Evolutionary conservation across 2,329 filamentous ascomycete genomes (phyloP).

Genomic region (Ophiognomonia clavigignenti-juglandacearum): DNA sequence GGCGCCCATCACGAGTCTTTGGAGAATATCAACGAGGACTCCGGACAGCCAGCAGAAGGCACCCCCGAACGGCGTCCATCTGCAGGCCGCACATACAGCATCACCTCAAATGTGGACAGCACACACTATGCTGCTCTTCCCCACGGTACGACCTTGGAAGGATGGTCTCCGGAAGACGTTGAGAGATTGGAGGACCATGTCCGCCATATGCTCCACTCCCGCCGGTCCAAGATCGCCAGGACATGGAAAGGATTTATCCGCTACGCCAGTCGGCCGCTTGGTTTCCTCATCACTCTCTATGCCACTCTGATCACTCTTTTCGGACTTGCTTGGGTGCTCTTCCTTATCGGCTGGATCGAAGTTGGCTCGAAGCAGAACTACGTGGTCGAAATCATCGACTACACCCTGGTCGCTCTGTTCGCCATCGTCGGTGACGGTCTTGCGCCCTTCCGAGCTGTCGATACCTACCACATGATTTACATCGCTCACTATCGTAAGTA

Average conservation of each 20-base stretch:
- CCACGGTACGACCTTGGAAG: slow-evolving; percentile 65
- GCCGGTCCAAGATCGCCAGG: slow-evolving; percentile 73
- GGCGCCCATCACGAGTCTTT: slow-evolving; percentile 19
- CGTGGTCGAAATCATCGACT: slow-evolving; percentile 65
- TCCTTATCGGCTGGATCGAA: slow-evolving; percentile 86
- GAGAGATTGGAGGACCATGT: slow-evolving; percentile 79
- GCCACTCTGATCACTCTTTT: slow-evolving; percentile 79
- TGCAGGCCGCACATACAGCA: slow-evolving; percentile 38
- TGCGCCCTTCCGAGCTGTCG: slow-evolving; percentile 69
- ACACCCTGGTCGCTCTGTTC: slow-evolving; percentile 66
- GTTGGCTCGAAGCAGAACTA: slow-evolving; percentile 69
- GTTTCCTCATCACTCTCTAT: slow-evolving; percentile 80
- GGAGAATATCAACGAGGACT: slow-evolving; percentile 20
- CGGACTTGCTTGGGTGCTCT: slow-evolving; percentile 84
- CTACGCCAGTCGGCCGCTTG: slow-evolving; percentile 71
- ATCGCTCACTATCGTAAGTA: slow-evolving; percentile 62
- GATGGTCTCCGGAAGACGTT: slow-evolving; percentile 72
- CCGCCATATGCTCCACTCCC: slow-evolving; percentile 80
- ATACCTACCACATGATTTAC: slow-evolving; percentile 85
- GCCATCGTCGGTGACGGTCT: slow-evolving; percentile 66
- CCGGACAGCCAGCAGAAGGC: slow-evolving; percentile 15
- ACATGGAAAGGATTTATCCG: slow-evolving; percentile 74
- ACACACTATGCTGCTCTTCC: slow-evolving; percentile 76
- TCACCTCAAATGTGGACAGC: slow-evolving; percentile 64
- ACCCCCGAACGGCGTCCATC: slow-evolving; percentile 20